Percentiles rank a stretch among this genome's conserved stretches.
phyloP scores from a whole-genome alignment of 2,329 filamentous ascomycete genomes.

The Colletotrichum gigasporum region DNA sequence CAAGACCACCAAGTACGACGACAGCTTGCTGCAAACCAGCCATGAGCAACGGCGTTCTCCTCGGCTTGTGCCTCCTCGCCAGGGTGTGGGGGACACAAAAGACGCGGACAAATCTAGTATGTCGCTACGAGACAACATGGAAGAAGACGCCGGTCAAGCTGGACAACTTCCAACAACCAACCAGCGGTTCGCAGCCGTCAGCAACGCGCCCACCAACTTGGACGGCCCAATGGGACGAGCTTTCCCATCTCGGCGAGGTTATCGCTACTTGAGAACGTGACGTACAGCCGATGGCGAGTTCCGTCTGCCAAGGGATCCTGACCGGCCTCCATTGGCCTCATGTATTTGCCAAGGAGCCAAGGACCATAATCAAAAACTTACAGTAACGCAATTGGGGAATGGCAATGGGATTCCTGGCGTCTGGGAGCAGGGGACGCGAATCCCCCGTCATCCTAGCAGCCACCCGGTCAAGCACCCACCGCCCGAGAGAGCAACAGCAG shows the following conservation, averaged over 20 bases:
- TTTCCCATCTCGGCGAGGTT: not conserved
- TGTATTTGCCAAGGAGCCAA: conserved; percentile 24
- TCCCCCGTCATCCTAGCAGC: not conserved
- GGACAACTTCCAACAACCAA: not conserved
- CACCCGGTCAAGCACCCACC: not conserved
- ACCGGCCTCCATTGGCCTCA: conserved; percentile 10
- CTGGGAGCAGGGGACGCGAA: not conserved
- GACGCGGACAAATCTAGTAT: too few species aligned
- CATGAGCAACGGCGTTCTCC: too few species aligned
- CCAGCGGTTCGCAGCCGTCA: not conserved
- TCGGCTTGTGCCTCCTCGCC: too few species aligned
- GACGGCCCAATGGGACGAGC: conserved; percentile 7
- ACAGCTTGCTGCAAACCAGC: too few species aligned
- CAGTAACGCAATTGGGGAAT: conserved; percentile 27
- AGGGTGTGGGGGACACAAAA: not conserved
- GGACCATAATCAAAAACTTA: not conserved
- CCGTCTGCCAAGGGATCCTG: not conserved
- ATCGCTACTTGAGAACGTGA: conserved; percentile 16
- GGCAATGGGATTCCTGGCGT: not conserved
- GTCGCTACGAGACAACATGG: too few species aligned
- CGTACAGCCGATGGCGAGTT: not conserved
- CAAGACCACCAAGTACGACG: too few species aligned
- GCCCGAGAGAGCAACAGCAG: not conserved
- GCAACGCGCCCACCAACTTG: not conserved
- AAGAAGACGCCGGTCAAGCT: not conserved